Evolutionary conservation across 2,329 filamentous ascomycete species (phyloP).

Genomic region (Talaromyces sp.): DNA sequence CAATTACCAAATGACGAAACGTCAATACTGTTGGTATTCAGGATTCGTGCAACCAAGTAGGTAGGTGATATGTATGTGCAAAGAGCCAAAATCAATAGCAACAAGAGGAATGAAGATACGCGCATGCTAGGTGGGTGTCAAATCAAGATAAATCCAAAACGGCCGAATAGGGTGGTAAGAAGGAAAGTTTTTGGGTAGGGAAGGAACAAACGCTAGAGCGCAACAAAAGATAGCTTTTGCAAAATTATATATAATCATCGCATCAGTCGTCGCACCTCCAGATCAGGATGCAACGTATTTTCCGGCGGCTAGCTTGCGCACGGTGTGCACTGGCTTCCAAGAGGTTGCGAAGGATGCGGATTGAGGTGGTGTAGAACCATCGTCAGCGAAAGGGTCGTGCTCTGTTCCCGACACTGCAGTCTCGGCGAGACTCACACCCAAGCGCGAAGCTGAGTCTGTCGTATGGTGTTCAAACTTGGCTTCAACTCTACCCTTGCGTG

Average conservation of each 20-base stretch:
- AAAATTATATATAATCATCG: background rate
- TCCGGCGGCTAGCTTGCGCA: constrained; percentile 68
- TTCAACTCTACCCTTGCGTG: constrained; percentile 73
- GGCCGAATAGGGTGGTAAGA: background rate
- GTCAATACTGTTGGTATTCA: background rate
- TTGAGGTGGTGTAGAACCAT: constrained; percentile 25
- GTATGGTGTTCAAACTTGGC: constrained; percentile 71
- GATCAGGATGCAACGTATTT: constrained; percentile 63
- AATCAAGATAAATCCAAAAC: background rate
- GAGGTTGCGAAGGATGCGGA: constrained; percentile 26
- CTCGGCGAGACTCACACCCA: constrained; percentile 56
- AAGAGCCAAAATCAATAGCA: background rate
- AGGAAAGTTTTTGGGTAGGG: background rate
- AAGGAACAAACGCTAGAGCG: background rate
- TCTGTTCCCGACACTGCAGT: constrained; percentile 16
- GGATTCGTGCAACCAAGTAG: background rate
- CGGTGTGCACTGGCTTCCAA: constrained; percentile 67
- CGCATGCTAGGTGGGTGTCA: constrained; percentile 1
- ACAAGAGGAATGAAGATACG: background rate
- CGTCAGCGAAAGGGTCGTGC: constrained; percentile 50
- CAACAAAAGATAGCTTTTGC: background rate
- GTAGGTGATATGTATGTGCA: constrained; percentile 5
- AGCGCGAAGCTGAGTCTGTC: constrained; percentile 58
- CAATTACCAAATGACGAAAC: background rate
- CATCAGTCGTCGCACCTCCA: background rate